A percentile compares a stretch with the other conserved stretches of the same genome.
phyloP scores from a whole-genome alignment of 2,329 filamentous ascomycete genomes.

The Claviceps pazoutovae region DNA sequence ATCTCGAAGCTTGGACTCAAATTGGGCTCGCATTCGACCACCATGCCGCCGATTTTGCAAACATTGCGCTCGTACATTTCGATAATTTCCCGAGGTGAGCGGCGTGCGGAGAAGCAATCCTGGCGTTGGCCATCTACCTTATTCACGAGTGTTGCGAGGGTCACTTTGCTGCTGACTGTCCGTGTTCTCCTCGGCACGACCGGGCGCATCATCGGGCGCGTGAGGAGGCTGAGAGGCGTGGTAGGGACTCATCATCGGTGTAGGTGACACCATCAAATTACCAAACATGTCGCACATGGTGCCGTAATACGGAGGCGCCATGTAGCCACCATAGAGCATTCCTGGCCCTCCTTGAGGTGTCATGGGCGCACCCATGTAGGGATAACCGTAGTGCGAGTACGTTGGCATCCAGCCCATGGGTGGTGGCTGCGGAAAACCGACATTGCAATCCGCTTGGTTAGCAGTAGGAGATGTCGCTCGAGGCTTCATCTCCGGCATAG shows the following conservation, averaged over 20 bases:
- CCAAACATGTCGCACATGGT: conserved; percentile 11
- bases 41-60: too few relatives aligned
- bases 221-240: background rate
- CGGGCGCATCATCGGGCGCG: background rate
- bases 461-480: background rate
- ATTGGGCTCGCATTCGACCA: too few relatives aligned
- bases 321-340: conserved; percentile 12
- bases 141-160: background rate
- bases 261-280: conserved; percentile 10
- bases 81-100: too few relatives aligned
- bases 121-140: background rate
- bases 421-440: background rate
- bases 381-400: conserved; percentile 8
- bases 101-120: too few relatives aligned
- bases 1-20: too few relatives aligned
- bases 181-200: background rate
- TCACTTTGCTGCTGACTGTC: background rate
- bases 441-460: background rate
- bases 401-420: conserved; percentile 10
- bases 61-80: too few relatives aligned
- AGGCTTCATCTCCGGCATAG: background rate
- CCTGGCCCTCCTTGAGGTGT: conserved; percentile 10
- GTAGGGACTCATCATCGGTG: conserved; percentile 11
- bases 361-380: conserved; percentile 9
- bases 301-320: conserved; percentile 9